Conservation (phyloP, 768 basidiomycete species). For the Amyloporia xantha region DNA sequence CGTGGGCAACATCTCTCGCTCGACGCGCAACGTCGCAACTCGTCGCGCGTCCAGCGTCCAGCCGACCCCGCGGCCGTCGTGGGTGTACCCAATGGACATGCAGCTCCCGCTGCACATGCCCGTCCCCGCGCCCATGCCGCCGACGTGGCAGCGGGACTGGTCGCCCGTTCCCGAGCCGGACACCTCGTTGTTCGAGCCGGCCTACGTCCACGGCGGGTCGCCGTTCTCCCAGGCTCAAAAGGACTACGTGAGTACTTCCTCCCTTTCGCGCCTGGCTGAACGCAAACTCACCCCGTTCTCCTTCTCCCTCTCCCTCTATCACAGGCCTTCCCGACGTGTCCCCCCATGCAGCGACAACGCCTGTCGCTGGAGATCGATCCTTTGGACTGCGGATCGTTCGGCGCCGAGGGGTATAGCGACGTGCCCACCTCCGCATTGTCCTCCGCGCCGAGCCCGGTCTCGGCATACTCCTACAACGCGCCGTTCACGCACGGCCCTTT, state of each 20-base stretch:
- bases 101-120: slow-evolving; percentile 8
- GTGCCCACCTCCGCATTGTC: slow-evolving; percentile 7
- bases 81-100: slow-evolving; percentile 25
- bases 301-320: too few species aligned
- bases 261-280: slow-evolving; percentile 8
- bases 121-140: slow-evolving; percentile 22
- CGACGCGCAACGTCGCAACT: slow-evolving; percentile 35
- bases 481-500: slow-evolving; percentile 6
- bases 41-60: slow-evolving; percentile 46
- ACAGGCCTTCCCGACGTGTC: too few species aligned
- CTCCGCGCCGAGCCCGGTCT: neutral
- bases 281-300: too few species aligned
- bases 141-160: slow-evolving; percentile 38
- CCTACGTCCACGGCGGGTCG: slow-evolving; percentile 30
- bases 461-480: slow-evolving; percentile 6
- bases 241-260: slow-evolving; percentile 12
- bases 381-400: too few species aligned
- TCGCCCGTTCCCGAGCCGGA: slow-evolving; percentile 45
- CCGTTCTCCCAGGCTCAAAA: slow-evolving; percentile 19
- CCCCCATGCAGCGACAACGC: too few species aligned
- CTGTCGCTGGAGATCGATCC: too few species aligned
- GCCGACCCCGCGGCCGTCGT: slow-evolving; percentile 32
- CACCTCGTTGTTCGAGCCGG: slow-evolving; percentile 40
- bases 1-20: slow-evolving; percentile 37
- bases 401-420: too few species aligned